Conservation (phyloP, 371 early-diverging fungal species). For the Mucor sp. region DNA sequence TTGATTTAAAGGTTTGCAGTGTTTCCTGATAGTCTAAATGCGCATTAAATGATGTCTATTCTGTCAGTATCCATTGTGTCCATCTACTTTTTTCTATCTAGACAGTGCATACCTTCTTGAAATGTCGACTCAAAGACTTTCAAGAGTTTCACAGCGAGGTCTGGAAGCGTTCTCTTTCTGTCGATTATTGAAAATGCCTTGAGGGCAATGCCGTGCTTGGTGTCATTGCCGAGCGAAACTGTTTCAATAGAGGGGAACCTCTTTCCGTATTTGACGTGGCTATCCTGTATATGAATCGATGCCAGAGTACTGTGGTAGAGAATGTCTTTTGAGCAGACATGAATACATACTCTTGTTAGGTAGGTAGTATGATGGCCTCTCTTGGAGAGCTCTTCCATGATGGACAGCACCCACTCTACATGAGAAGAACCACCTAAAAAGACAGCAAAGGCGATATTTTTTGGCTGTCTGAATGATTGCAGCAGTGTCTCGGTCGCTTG, state of each 20-base stretch:
- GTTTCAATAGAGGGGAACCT: conserved; percentile 14
- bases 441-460: conserved; percentile 11
- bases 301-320: background rate
- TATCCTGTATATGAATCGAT: background rate
- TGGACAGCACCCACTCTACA: conserved; percentile 15
- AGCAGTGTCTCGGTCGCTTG: background rate
- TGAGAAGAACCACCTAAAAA: conserved; percentile 19
- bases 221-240: background rate
- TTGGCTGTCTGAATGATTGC: conserved; percentile 6
- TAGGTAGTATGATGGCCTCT: conserved; percentile 18
- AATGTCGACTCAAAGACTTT: background rate
- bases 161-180: background rate
- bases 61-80: too few relatives aligned
- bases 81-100: too few relatives aligned
- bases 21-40: background rate
- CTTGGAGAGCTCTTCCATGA: conserved; percentile 14
- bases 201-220: background rate
- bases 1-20: background rate
- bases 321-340: background rate
- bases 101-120: background rate
- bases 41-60: background rate
- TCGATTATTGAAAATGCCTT: background rate
- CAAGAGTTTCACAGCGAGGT: background rate
- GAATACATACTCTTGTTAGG: conserved; percentile 4
- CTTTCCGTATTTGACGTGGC: conserved; percentile 22